A percentile compares a stretch with the other conserved stretches of the same genome.
phyloP scores from a whole-genome alignment of 441 rosid genomes.

The Gossypium davidsonii region DNA sequence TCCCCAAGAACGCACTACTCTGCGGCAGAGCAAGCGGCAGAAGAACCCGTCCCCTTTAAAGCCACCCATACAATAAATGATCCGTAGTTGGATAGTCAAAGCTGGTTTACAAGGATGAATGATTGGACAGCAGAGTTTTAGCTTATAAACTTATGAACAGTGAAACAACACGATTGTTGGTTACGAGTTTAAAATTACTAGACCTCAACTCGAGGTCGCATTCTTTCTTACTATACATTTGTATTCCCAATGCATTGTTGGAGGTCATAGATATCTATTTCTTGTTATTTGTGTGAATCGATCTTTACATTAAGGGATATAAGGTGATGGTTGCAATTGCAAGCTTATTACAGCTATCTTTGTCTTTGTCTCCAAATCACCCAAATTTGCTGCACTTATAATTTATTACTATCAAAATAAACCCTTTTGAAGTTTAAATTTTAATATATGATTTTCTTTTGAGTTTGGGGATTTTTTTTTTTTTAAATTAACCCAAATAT shows the following conservation, averaged over 20 bases:
- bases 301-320: background rate
- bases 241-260: conserved; percentile 15
- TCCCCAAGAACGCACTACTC: conserved; percentile 79
- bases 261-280: background rate
- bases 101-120: background rate
- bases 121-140: conserved; percentile 17
- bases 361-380: background rate
- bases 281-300: background rate
- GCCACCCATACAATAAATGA: background rate
- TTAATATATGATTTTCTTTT: no score
- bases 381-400: background rate
- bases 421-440: no score
- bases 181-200: conserved; percentile 11
- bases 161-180: background rate
- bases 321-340: background rate
- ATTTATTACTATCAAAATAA: no score
- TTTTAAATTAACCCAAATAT: background rate
- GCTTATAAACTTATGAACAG: background rate
- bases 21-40: conserved; percentile 79
- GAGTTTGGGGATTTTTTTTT: no score
- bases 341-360: background rate
- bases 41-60: conserved; percentile 63
- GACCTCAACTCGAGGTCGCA: conserved; percentile 64
- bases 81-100: background rate
- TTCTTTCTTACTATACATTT: conserved; percentile 38